Percentiles rank a stretch among this genome's conserved stretches.
Conservation (phyloP, 2,329 filamentous ascomycete genomes). For the Diaporthe australafricana region DNA sequence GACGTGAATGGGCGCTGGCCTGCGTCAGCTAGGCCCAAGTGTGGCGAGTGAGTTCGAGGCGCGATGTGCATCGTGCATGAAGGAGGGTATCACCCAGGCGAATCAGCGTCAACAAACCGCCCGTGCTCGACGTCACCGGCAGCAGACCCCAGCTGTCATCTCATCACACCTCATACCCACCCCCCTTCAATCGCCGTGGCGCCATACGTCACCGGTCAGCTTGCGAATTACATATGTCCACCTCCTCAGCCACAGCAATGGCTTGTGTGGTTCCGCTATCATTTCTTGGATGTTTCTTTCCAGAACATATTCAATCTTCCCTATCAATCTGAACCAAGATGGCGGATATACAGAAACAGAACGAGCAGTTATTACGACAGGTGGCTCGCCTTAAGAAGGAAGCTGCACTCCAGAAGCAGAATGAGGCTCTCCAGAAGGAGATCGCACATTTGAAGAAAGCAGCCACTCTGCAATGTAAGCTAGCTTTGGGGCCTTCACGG, state of each 20-base stretch:
- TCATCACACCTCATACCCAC: slow-evolving; percentile 11
- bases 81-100: slow-evolving; percentile 8
- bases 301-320: not conserved
- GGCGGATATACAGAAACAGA: slow-evolving; percentile 31
- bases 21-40: slow-evolving; percentile 27
- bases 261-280: no score
- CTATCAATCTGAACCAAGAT: slow-evolving; percentile 1
- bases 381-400: slow-evolving; percentile 34
- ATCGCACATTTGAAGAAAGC: slow-evolving; percentile 34
- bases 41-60: slow-evolving; percentile 33
- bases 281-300: not conserved
- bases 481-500: not conserved
- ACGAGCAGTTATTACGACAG: slow-evolving; percentile 27
- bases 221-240: slow-evolving; percentile 18
- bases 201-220: slow-evolving; percentile 30
- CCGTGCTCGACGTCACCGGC: slow-evolving; percentile 28
- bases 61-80: slow-evolving; percentile 33
- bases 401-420: slow-evolving; percentile 22
- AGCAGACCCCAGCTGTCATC: slow-evolving; percentile 25
- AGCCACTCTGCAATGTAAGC: slow-evolving; percentile 31
- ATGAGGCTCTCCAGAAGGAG: slow-evolving; percentile 28
- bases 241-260: slow-evolving; percentile 24
- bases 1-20: slow-evolving; percentile 19
- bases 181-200: not conserved
- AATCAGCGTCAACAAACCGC: slow-evolving; percentile 23